These are phyloP conservation scores for Grosmannia clavigera DNA, from an alignment of 2,329 filamentous ascomycete genomes.

Conservation along the genomic window DNA sequence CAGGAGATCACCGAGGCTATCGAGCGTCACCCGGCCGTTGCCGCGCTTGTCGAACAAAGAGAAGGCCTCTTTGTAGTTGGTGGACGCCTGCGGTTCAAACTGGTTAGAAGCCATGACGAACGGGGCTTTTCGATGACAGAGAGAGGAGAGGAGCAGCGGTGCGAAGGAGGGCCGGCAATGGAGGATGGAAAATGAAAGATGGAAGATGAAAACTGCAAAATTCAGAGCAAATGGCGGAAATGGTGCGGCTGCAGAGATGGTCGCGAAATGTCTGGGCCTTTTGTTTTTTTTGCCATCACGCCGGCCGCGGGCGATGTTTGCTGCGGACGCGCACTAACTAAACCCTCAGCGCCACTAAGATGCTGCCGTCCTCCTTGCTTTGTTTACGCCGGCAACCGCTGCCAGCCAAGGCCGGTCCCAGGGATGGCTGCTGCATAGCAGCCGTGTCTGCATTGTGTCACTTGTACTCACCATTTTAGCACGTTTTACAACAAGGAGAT, in stretches of 20 bases:
- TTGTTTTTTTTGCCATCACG: not conserved
- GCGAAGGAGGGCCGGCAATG: not conserved
- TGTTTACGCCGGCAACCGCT: constrained; percentile 6
- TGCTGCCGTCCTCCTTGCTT: not conserved
- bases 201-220: not conserved
- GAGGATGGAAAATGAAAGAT: not conserved
- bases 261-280: not conserved
- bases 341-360: not conserved
- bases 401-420: no score
- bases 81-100: constrained; percentile 52
- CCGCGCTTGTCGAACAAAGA: constrained; percentile 99
- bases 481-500: not conserved
- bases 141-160: not conserved
- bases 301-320: not conserved
- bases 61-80: constrained; percentile 99
- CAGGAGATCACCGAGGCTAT: constrained; percentile 83
- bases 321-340: not conserved
- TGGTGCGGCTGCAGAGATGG: not conserved
- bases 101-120: constrained; percentile 37
- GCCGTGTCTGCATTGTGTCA: not conserved
- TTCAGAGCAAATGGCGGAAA: not conserved
- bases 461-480: not conserved
- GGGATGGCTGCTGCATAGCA: not conserved
- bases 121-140: not conserved
- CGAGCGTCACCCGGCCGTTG: constrained; percentile 78